Evolutionary conservation across 352 stramenopile species (phyloP), one percentile per base, ranked within the genome.

Genomic region (Pythium insidiosum): DNA sequence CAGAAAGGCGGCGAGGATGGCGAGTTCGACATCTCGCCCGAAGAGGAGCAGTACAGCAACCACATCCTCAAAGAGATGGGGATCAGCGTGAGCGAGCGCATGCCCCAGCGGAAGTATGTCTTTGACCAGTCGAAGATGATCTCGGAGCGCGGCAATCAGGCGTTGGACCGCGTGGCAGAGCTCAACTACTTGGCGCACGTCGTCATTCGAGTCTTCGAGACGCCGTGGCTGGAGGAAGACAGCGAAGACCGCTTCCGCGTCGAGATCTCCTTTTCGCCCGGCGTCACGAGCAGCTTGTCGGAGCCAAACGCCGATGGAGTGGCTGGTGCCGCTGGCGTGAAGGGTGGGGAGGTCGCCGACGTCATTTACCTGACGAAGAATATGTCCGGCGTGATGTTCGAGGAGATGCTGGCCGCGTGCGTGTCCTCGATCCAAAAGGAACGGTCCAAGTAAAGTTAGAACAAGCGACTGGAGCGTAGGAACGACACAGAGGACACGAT

Each of bases 151-250:
- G 87, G 68, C 48, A 75, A 66, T 21, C 51, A 66, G 33, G 75
- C 77, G 22, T 50, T 97, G 41, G 73, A 96, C 41, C 83, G 91
- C 41, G 71, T 97, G 31, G 77, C 75, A 11, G 96, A 99, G 66
- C 77, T 99, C 33, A 98, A 97, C 62, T 99, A 99, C 57, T 65
- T 99, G 6, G 98, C 96, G 15, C 97, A 99, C 52, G 88, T 99
- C 43, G 89, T 99, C 3, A 97, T 99, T 39, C 89, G 96, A 16
- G 76, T 99, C 28, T 99, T 99, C 44, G 97, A 99, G 74, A 91
- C 98, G 42, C 83, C 80, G 15, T 78, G 66, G 47, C 53, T 90
- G 2, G 72, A 87, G 20, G 78, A 90, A 56, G 78, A 89, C 33
- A 84, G 67, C 50, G 81, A 90, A 24, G 75, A 89, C 33, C 78